Base-by-base conservation (phyloP, 176 grass and related monocot species). In the Carex pumila region DNA sequence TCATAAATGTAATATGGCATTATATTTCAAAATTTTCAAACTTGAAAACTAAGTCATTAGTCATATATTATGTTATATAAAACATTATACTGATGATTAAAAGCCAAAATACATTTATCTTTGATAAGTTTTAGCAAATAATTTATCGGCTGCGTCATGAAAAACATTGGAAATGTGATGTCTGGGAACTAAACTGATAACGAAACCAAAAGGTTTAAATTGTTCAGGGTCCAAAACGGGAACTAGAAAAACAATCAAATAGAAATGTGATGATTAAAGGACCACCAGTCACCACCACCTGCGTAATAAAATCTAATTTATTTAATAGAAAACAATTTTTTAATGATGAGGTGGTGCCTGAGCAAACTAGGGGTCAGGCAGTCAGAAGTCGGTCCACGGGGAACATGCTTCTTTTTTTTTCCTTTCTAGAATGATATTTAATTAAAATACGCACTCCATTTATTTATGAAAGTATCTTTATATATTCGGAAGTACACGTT, bases 381-480 rank as follows among this genome's bases (percentile, higher is more conserved):
- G 43, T 34, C 64, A 22, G 34, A 77, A 52, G 34, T 77, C 34
- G 54, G 78, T 41, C 37, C 17, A 32, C 32, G 78, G 54, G 78
- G 32, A 81, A 62, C 78, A 61, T 81, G 31, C 56, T 58, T 58
- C 75, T 36, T 71, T 71, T 81, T 59, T 17, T 53, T 57, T 55
- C 10, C 31, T 61, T 61, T 60, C 57, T 61, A 81, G 31, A 21
- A 81, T 61, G 3, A 61, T 59, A 62, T 81, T 18, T 18, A 61
- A 80, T 81, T 21, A 81, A 57, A 79, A 3, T 56, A 79, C 52
- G 14, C 45, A 18, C 29, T 17, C n/a, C 39, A 71, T 50, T 74
- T 22, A 9, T 74, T 37, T 45, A 45, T 45, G 43, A 58, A 58
- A 57, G 22, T 25, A 25, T 17, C 17, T 41, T 72, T 32, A 14